Base-by-base conservation (phyloP, 352 stramenopile genomes). In the Pythium periplocum region DNA sequence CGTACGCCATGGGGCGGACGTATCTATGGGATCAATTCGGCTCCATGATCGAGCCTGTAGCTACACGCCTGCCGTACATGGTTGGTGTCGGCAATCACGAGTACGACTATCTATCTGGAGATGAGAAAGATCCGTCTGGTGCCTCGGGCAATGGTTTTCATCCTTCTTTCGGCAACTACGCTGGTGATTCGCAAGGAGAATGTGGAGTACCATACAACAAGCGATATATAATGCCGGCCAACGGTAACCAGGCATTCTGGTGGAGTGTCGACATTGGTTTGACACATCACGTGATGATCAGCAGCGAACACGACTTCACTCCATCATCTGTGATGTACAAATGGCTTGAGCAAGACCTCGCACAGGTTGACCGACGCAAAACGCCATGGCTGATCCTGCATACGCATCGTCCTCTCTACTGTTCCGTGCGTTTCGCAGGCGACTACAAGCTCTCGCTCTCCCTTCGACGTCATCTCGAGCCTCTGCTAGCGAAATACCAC, bases 11-110 rank as follows among this genome's bases (percentile, higher is more conserved):
- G 43, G 46, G 64, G 8, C 57, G 63, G 4, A 82, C 82, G 4
- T 79, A 64, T 33, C 55, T 83, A 34, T 96, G 86, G 86, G 83
- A 93, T 40, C 68, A 83, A 58, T 83, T 79, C 50, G 64, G 78
- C 17, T 42, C 74, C 17, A 71, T 93, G 59, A 79, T 93, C 43
- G 38, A 88, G 54, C 66, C 80, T 0, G 73, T 89, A 50, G 67
- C 82, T 1, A 58, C 71, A 7, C 6, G 61, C 3, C 60, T 41
- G 2, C 82, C 88, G 78, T 56, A 87, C 77, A 75, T 85, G 71
- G 66, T 75, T 8, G 59, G 46, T 5, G 49, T 78, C 17, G 69
- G 66, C 0, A 78, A 78, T 47, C 66, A 78, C 53, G 69, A 78
- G 47, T 78, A 75, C 55, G 69, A 73, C 57, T 78, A 77, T 40